These are phyloP conservation scores for Leucocoprinus birnbaumii DNA, from an alignment of 768 basidiomycete genomes.

Conservation along the genomic window DNA sequence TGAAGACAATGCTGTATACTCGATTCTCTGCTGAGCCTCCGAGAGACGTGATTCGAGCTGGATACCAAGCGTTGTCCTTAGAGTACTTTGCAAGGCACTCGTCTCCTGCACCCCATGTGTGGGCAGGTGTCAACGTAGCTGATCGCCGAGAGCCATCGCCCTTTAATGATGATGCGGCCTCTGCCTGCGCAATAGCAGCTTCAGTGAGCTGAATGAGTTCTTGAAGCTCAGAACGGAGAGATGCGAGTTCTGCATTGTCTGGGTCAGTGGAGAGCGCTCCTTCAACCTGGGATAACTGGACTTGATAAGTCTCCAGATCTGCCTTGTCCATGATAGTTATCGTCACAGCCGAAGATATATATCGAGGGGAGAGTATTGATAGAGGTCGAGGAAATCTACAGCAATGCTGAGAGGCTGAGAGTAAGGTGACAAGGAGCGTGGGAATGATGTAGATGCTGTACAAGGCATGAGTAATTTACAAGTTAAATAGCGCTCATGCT, in stretches of 20 bases:
- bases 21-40: conserved; percentile 80
- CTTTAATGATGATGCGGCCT: conserved; percentile 46
- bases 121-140: conserved; percentile 42
- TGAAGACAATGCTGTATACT: conserved; percentile 88
- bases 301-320: conserved; percentile 88
- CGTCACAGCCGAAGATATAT: background rate
- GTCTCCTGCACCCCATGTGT: conserved; percentile 76
- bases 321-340: conserved; percentile 48
- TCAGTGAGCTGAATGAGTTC: conserved; percentile 84
- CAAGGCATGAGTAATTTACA: no score
- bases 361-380: background rate
- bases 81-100: conserved; percentile 88
- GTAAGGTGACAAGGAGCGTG: background rate
- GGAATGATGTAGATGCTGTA: no score
- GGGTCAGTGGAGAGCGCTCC: conserved; percentile 75
- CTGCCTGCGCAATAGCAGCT: conserved; percentile 65
- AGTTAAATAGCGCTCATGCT: no score
- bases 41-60: conserved; percentile 82
- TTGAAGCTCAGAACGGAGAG: conserved; percentile 73
- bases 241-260: conserved; percentile 66
- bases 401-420: conserved; percentile 8
- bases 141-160: conserved; percentile 18
- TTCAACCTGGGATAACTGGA: conserved; percentile 87
- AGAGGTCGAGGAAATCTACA: background rate
- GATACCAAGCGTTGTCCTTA: conserved; percentile 82